phyloP scores from a whole-genome alignment of 768 basidiomycete species.

The Lepiota subincarnata region DNA sequence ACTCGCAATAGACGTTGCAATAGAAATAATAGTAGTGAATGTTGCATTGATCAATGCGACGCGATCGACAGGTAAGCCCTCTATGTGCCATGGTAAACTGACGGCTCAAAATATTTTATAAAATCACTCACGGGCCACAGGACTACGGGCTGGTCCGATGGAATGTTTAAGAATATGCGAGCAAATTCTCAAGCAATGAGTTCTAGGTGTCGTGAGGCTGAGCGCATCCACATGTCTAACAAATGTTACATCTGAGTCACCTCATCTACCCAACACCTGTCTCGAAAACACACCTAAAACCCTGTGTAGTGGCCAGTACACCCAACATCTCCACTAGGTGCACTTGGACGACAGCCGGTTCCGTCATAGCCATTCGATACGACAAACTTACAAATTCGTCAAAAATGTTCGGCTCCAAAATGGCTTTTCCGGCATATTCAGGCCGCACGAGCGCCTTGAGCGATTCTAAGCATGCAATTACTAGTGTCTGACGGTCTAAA shows the following conservation, averaged over 20 bases:
- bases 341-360: constrained; percentile 65
- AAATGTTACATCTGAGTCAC: not conserved
- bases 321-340: constrained; percentile 69
- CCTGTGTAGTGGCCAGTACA: constrained; percentile 47
- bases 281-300: constrained; percentile 19
- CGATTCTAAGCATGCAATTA: constrained; percentile 66
- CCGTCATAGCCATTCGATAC: constrained; percentile 88
- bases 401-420: constrained; percentile 79
- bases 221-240: constrained; percentile 31
- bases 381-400: constrained; percentile 87
- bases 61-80: constrained; percentile 52
- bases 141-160: constrained; percentile 50
- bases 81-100: constrained; percentile 24
- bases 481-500: constrained; percentile 39
- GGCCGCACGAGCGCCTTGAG: constrained; percentile 77
- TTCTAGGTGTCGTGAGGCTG: constrained; percentile 40
- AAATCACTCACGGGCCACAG: constrained; percentile 44
- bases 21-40: constrained; percentile 55
- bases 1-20: constrained; percentile 54
- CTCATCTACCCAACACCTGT: not conserved
- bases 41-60: constrained; percentile 60
- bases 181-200: constrained; percentile 80
- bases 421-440: constrained; percentile 75
- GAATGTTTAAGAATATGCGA: constrained; percentile 75
- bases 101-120: not conserved